Base-by-base conservation (phyloP, 2,329 filamentous ascomycete genomes). In the Salinomyces thailandicus region DNA sequence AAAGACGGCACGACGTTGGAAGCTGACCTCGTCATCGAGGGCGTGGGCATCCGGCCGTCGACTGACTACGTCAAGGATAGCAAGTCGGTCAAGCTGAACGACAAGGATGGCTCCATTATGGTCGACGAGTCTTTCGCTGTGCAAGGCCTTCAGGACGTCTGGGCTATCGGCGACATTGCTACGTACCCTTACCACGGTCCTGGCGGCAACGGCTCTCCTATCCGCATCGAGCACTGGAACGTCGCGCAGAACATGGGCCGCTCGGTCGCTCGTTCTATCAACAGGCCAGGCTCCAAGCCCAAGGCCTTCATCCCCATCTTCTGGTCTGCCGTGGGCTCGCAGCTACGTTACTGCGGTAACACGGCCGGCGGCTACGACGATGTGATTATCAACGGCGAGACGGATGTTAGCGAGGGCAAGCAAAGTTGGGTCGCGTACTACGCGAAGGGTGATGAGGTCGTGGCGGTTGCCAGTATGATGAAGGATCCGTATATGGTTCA, bases 161-260 rank as follows among this genome's bases (percentile, higher is more conserved):
- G 84, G 55, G 91, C 91, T 11, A 77, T 98, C 43, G 89, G 89
- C 35, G 91, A 98, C 58, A 96, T 98, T 44, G 87, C 91, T 9
- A 87, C 83, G 0, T 95, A 85, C 61, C 91, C 91, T 0, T 98
- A 98, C 66, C 73, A 85, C 58, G 91, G 91, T 1, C 91, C 91
- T 0, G 86, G 84, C 16, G 81, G 85, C 17, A 72, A 81, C 12
- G 85, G 83, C 44, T 71, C 70, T 30, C 71, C 72, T 13, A 75
- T 81, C 1, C 80, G 91, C 45, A 95, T 96, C 55, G 91, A 98
- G 68, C 91, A 98, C 60, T 98, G 91, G 91, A 89, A 95, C 62
- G 91, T 98, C 2, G 91, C 91, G 4, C 91, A 96, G 56, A 95
- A 96, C 54, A 71, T 84, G 2, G 91, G 91, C 2, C 82, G 89